Base-by-base conservation (phyloP, 139 green algal species). In the Chlamydomonas asymmetrica region DNA sequence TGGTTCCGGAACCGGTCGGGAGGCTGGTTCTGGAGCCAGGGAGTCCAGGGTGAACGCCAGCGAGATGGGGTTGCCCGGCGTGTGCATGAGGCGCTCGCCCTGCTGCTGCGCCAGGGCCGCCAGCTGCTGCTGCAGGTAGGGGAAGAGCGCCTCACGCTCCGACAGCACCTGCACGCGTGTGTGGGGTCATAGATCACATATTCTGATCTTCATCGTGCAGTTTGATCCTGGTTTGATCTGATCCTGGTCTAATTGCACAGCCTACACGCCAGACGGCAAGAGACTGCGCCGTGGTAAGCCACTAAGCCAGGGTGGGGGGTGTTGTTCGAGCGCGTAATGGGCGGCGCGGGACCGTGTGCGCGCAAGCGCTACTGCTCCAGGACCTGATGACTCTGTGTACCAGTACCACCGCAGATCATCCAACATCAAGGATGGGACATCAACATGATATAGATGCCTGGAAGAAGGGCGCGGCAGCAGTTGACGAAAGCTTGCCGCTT, bases 31-130 rank as follows among this genome's bases (percentile, higher is more conserved):
- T 0, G 56, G 54, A 16, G 35, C 43, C 73, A 84, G 40, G 6
- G 66, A 60, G 69, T 87, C 73, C 8, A 98, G 80, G 0, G 90
- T 94, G 18, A 99, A 63, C 2, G 78, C 95, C 32, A 97, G 60
- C 0, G 92, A 97, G 65, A 99, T 98, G 2, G 92, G 90, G 82
- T 99, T 99, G 52, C 74, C 75, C 7, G 93, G 90, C 27, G 92
- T 97, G 25, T 82, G 16, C 52, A 99, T 82, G 67, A 97, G 34
- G 8, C 87, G 78, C 78, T 97, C 89, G 0, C 91, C 87, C 2
- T 90, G 60, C 22, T 84, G 18, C 29, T 5, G 65, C 9, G 90
- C 92, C 48, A 85, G 66, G 18, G 49, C 57, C 2, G 48, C 29
- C 57, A 97, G 78, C 60, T 60, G 34, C 0, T 27, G 16, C 32